Percentiles rank a stretch among this genome's conserved stretches.
Conservation (phyloP, 2,329 filamentous ascomycete species). For the Alternaria sp. region DNA sequence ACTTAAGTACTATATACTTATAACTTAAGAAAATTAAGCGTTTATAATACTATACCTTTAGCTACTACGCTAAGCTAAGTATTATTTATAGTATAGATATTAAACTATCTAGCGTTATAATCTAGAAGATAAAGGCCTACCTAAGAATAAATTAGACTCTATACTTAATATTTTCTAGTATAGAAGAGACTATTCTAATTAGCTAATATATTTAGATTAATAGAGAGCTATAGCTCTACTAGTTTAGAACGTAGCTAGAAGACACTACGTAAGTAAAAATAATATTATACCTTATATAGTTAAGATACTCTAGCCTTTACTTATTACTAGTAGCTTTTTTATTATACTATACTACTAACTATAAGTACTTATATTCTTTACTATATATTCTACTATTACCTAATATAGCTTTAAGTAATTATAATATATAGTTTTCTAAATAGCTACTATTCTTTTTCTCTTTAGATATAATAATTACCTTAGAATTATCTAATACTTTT, state of each 20-base stretch:
- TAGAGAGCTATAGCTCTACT: neutral
- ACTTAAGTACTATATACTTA: neutral
- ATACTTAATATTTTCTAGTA: neutral
- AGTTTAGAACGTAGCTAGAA: neutral
- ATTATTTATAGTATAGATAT: neutral
- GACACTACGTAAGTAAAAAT: neutral
- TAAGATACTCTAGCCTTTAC: neutral
- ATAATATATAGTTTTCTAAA: neutral
- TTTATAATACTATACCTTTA: neutral
- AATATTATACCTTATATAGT: neutral
- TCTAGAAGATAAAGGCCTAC: neutral
- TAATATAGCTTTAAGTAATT: constrained; percentile 2
- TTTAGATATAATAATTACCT: neutral
- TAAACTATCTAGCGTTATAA: neutral
- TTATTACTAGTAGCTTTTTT: constrained; percentile 5
- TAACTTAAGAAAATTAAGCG: neutral
- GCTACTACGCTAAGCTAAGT: neutral
- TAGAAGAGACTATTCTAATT: neutral
- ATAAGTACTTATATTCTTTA: constrained; percentile 2
- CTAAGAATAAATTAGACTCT: neutral
- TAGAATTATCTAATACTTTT: neutral
- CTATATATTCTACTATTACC: neutral
- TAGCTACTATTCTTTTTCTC: neutral
- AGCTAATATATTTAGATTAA: neutral
- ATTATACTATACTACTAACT: neutral